Conservation (phyloP, 306 rosid species). For the Trifolium fragiferum region DNA sequence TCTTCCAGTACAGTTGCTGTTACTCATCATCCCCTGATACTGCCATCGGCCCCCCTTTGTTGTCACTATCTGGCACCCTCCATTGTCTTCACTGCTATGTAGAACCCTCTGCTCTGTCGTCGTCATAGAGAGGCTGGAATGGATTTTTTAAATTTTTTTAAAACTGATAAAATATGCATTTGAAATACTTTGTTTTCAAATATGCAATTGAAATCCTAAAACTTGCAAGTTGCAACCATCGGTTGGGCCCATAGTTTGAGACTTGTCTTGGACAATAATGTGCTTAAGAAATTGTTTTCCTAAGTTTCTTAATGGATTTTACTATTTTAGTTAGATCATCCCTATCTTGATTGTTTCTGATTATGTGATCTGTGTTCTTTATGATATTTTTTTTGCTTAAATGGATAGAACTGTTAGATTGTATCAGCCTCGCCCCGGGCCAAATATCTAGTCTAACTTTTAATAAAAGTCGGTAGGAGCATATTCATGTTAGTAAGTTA, state of each 20-base stretch:
- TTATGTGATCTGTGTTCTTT: background rate
- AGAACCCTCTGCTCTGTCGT: background rate
- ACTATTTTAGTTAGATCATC: background rate
- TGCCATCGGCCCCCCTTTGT: background rate
- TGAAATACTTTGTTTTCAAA: background rate
- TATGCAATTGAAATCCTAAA: background rate
- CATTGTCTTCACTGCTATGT: background rate
- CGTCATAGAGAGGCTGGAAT: background rate
- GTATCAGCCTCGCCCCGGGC: background rate
- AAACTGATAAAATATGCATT: background rate
- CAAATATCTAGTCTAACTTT: background rate
- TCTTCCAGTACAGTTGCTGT: background rate
- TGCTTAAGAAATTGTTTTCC: background rate
- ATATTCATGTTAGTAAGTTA: background rate
- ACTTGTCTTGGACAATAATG: constrained; percentile 1
- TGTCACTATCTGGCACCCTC: background rate
- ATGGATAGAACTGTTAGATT: background rate
- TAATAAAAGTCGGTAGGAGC: background rate
- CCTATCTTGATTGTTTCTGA: background rate
- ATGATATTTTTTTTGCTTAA: background rate
- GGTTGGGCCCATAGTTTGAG: background rate
- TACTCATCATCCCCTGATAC: background rate
- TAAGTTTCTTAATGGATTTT: background rate
- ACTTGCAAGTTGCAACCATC: too few relatives aligned
- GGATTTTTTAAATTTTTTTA: background rate